These are phyloP conservation scores for Wickerhamomyces ciferrii DNA, from an alignment of 805 yeast species.

Conservation along the genomic window DNA sequence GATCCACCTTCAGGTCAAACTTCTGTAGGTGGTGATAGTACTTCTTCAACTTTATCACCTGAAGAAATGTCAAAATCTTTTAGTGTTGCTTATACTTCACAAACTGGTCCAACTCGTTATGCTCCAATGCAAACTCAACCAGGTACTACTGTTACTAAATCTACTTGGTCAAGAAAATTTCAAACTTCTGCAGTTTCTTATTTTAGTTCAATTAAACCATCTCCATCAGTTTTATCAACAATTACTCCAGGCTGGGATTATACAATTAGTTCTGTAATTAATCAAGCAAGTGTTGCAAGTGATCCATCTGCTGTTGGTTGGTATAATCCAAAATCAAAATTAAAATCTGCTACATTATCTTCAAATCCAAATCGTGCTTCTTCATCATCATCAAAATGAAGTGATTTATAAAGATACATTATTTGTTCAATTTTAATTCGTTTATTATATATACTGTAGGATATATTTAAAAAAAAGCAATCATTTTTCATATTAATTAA, in stretches of 20 bases:
- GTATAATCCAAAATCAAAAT: conserved; percentile 44
- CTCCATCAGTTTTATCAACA: conserved; percentile 47
- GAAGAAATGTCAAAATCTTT: conserved; percentile 47
- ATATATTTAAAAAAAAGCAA: too few relatives aligned
- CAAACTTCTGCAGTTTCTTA: conserved; percentile 67
- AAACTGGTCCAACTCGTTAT: conserved; percentile 72
- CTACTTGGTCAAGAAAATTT: conserved; percentile 60
- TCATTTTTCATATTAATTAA: too few relatives aligned
- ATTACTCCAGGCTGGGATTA: conserved; percentile 84
- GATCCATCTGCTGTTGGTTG: conserved; percentile 57
- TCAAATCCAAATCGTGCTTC: neutral
- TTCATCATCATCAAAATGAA: neutral
- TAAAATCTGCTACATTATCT: neutral
- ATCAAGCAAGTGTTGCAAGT: conserved; percentile 69
- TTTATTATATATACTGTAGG: too few relatives aligned
- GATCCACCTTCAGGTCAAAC: conserved; percentile 37
- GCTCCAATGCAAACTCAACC: conserved; percentile 97
- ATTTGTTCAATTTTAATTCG: neutral
- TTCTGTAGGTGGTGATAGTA: conserved; percentile 25
- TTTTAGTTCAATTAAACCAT: conserved; percentile 38
- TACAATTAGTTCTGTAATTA: conserved; percentile 54
- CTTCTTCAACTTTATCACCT: conserved; percentile 29
- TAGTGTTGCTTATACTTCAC: conserved; percentile 64
- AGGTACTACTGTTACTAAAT: conserved; percentile 55
- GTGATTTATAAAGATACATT: neutral